Evolutionary conservation across 2,329 filamentous ascomycete genomes (phyloP).

Genomic region (Penicillium sp.): DNA sequence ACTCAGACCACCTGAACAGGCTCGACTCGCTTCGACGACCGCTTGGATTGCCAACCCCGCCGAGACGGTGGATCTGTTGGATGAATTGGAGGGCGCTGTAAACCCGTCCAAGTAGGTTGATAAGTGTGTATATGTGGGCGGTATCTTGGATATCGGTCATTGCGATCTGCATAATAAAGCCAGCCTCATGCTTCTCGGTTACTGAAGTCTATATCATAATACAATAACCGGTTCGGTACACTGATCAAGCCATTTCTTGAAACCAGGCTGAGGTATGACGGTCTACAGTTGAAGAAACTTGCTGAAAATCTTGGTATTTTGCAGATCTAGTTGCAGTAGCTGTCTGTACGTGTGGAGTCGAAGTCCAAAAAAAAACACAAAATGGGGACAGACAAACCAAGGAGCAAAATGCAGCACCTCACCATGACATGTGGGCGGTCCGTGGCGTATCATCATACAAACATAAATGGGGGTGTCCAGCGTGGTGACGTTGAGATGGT

Average conservation of each 20-base stretch:
- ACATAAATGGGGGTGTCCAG: conserved; percentile 19
- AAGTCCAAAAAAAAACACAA: neutral
- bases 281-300: neutral
- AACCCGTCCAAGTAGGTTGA: neutral
- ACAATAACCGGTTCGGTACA: neutral
- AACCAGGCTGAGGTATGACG: too few relatives aligned
- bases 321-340: neutral
- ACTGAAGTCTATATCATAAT: neutral
- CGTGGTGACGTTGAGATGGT: neutral
- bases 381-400: conserved; percentile 3
- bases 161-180: neutral
- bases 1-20: conserved; percentile 42
- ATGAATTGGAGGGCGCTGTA: conserved; percentile 60
- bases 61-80: conserved; percentile 86
- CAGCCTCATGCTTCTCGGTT: neutral
- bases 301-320: neutral
- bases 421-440: conserved; percentile 3
- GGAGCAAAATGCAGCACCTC: conserved; percentile 5
- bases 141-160: neutral
- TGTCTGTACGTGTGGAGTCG: neutral
- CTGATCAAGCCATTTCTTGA: too few relatives aligned
- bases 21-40: conserved; percentile 85
- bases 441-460: conserved; percentile 25
- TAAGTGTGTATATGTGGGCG: neutral
- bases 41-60: conserved; percentile 93